These are phyloP conservation scores for Davidsoniella eucalypti DNA, from an alignment of 2,329 filamentous ascomycete species.

Conservation along the genomic window DNA sequence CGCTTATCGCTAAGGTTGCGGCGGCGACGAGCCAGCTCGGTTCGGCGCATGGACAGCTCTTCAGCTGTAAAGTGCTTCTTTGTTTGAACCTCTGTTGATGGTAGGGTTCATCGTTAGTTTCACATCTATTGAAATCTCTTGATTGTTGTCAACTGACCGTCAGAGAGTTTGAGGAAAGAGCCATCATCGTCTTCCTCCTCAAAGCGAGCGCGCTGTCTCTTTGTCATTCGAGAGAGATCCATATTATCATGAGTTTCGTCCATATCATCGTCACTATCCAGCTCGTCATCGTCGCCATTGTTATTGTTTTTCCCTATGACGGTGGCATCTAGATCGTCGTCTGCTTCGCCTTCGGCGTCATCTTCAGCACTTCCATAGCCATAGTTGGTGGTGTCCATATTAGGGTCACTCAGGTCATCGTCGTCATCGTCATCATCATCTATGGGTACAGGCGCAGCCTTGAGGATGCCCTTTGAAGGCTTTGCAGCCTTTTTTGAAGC, in stretches of 20 bases:
- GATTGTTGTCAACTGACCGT: slow-evolving; percentile 27
- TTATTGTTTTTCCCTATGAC: slow-evolving; percentile 19
- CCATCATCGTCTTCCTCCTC: slow-evolving; percentile 34
- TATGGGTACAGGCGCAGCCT: slow-evolving; percentile 16
- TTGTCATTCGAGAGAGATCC: slow-evolving; percentile 43
- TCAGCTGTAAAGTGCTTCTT: slow-evolving; percentile 47
- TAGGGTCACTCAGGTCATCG: slow-evolving; percentile 41
- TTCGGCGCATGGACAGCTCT: slow-evolving; percentile 43
- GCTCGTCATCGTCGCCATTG: slow-evolving; percentile 23
- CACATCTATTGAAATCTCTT: background rate
- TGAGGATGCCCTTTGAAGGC: slow-evolving; percentile 13
- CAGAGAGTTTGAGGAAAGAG: slow-evolving; percentile 39
- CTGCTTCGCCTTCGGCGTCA: slow-evolving; percentile 31
- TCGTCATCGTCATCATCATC: slow-evolving; percentile 34
- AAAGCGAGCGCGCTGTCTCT: slow-evolving; percentile 41
- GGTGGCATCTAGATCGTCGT: slow-evolving; percentile 20
- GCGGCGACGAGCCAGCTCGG: slow-evolving; percentile 44
- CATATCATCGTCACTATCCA: slow-evolving; percentile 25
- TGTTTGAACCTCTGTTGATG: slow-evolving; percentile 39
- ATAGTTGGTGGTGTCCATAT: slow-evolving; percentile 24
- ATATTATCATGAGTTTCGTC: slow-evolving; percentile 32
- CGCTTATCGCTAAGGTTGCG: slow-evolving; percentile 49
- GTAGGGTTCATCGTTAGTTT: background rate
- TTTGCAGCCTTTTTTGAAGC: slow-evolving; percentile 14
- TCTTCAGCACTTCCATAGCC: slow-evolving; percentile 31